These are phyloP conservation scores for Saksenaea oblongispora DNA, from an alignment of 371 early-diverging fungal genomes.

Conservation along the genomic window DNA sequence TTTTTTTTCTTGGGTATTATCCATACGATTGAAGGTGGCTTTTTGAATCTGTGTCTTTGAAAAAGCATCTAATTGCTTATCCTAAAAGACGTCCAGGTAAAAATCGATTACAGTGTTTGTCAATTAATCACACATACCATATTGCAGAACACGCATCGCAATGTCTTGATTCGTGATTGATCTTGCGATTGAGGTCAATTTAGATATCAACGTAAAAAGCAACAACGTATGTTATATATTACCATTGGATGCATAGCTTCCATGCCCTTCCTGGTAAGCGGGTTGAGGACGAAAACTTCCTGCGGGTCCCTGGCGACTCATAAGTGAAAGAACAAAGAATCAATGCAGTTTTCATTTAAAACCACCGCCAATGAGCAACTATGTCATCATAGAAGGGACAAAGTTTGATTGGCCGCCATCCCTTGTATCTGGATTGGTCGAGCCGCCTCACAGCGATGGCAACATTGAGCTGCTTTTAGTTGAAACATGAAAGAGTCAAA, in stretches of 20 bases:
- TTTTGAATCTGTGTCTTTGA: conserved; percentile 39
- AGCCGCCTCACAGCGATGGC: background rate
- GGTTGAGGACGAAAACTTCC: conserved; percentile 15
- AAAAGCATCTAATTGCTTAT: conserved; percentile 32
- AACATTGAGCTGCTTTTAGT: too few relatives aligned
- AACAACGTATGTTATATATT: background rate
- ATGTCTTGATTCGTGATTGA: conserved; percentile 12
- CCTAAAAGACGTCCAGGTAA: conserved; percentile 7
- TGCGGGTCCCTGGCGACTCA: conserved; percentile 21
- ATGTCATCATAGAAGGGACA: background rate
- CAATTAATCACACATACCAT: conserved; percentile 4
- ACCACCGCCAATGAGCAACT: background rate
- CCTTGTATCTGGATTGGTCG: background rate
- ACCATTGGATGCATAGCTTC: conserved; percentile 19
- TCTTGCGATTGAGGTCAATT: conserved; percentile 1
- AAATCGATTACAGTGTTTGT: background rate
- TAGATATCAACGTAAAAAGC: background rate
- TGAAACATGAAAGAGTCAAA: too few relatives aligned
- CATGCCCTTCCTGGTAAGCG: conserved; percentile 5
- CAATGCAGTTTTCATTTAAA: background rate
- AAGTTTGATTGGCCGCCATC: background rate
- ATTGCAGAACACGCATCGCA: conserved; percentile 25
- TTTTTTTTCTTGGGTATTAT: background rate
- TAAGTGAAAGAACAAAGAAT: conserved; percentile 7
- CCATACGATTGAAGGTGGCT: conserved; percentile 25